Base-by-base conservation (phyloP, 2,329 filamentous ascomycete genomes). In the Chaetomium olivaceum region DNA sequence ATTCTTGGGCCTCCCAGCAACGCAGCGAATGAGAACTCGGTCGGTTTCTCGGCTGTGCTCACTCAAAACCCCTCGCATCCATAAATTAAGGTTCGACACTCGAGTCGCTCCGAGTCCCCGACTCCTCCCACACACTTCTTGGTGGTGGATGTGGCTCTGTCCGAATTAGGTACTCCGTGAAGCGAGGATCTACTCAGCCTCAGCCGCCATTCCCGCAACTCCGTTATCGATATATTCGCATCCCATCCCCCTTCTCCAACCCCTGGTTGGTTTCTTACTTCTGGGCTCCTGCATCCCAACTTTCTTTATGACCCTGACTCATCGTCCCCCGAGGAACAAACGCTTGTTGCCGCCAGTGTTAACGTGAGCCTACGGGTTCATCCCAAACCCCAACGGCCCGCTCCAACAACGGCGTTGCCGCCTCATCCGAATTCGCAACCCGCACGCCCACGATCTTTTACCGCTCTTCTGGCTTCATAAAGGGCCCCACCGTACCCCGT, bases 161-260 rank as follows among this genome's bases (percentile, higher is more conserved):
- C 59, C 59, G 36, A 62, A 62, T 54, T 25, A 48, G 52, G 58
- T 19, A 52, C 39, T 56, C 62, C 43, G 54, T 31, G 36, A 55
- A 56, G 39, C 39, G 36, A 62, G 65, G 56, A 54, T 12, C 19
- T n/a, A 67, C 67, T 73, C 71, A 69, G 70, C 68, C 69, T 68
- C 69, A 68, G 69, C 71, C 71, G 69, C 69, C 62, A 57, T 62
- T 67, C 69, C 72, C 71, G 71, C 69, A 64, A 43, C 63, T 36
- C 57, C 61, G 31, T 50, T 48, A 48, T 62, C 55, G 54, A 59
- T 23, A 59, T 59, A 60, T 48, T 57, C 23, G 25, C 12, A 43
- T 39, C 16, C 33, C 54, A 50, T 25, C 46, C 12, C 23, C 52
- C 25, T 25, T 46, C 29, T 50, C 52, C 31, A 36, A 55, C 33